These are phyloP conservation scores for Scutellaria minor DNA, from an alignment of 257 asterid genomes.

Conservation along the genomic window DNA sequence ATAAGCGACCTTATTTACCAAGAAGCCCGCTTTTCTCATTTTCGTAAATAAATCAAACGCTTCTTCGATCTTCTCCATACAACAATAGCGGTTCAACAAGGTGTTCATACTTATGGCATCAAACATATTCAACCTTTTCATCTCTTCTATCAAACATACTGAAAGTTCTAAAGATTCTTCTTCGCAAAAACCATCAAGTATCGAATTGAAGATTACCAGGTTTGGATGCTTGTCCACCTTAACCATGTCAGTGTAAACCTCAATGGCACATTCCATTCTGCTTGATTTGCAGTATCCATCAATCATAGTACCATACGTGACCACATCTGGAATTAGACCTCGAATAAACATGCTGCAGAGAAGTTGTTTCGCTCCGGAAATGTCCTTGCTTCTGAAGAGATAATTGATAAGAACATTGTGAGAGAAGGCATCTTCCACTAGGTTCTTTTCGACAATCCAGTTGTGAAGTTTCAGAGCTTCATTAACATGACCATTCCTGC, in stretches of 20 bases:
- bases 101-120: constrained; percentile 63
- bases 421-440: constrained; percentile 52
- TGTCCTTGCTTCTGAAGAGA: constrained; percentile 53
- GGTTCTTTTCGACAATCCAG: constrained; percentile 48
- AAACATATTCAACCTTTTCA: constrained; percentile 47
- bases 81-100: constrained; percentile 62
- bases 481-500: constrained; percentile 51
- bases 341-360: constrained; percentile 72
- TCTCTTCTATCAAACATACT: constrained; percentile 44
- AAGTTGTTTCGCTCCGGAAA: constrained; percentile 58
- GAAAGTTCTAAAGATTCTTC: constrained; percentile 50
- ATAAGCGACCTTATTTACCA: constrained; percentile 54
- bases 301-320: constrained; percentile 73
- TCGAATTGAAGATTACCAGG: constrained; percentile 63
- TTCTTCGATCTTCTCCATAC: constrained; percentile 46
- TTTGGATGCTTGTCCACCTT: constrained; percentile 54
- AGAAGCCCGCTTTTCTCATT: constrained; percentile 58
- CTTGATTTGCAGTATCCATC: constrained; percentile 63
- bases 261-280: constrained; percentile 44
- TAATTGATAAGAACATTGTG: constrained; percentile 64
- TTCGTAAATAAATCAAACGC: constrained; percentile 52
- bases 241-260: constrained; percentile 57
- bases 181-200: constrained; percentile 71
- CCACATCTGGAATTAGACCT: constrained; percentile 69
- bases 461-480: constrained; percentile 59